phyloP scores from a whole-genome alignment of 768 basidiomycete genomes.

The Lactarius indigo region DNA sequence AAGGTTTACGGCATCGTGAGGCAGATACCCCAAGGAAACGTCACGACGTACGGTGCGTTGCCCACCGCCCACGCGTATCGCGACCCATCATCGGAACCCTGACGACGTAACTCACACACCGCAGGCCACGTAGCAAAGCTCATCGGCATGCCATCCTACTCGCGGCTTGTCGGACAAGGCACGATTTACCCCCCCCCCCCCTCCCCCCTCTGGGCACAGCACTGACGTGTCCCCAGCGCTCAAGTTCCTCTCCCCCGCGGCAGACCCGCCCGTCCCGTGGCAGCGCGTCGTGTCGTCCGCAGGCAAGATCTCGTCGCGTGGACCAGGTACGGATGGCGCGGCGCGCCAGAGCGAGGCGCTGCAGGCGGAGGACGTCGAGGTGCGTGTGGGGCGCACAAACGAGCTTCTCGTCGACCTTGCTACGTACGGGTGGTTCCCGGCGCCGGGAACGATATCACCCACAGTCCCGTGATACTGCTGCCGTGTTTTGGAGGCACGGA shows the following conservation, averaged over 20 bases:
- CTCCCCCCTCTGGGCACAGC: neutral
- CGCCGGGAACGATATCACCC: neutral
- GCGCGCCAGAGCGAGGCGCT: constrained; percentile 71
- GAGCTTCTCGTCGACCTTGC: constrained; percentile 56
- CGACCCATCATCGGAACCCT: neutral
- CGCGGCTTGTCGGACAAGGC: constrained; percentile 85
- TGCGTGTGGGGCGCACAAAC: constrained; percentile 51
- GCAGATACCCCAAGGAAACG: constrained; percentile 60
- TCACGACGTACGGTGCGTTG: constrained; percentile 70
- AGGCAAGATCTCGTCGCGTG: constrained; percentile 76
- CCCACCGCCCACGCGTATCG: neutral
- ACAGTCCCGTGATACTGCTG: neutral
- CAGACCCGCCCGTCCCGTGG: constrained; percentile 73
- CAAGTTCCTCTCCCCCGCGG: constrained; percentile 61
- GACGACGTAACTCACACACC: no score
- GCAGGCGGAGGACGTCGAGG: constrained; percentile 79
- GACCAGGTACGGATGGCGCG: constrained; percentile 79
- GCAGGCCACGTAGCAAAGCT: constrained; percentile 78
- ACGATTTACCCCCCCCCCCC: neutral
- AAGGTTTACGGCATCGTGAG: constrained; percentile 74
- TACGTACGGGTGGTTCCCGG: constrained; percentile 68
- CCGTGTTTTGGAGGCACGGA: neutral
- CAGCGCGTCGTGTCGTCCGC: constrained; percentile 70
- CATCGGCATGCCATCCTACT: constrained; percentile 73
- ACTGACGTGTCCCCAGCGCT: constrained; percentile 49